Conservation (phyloP, 345 rosid species). For the Salix suchowensis region DNA sequence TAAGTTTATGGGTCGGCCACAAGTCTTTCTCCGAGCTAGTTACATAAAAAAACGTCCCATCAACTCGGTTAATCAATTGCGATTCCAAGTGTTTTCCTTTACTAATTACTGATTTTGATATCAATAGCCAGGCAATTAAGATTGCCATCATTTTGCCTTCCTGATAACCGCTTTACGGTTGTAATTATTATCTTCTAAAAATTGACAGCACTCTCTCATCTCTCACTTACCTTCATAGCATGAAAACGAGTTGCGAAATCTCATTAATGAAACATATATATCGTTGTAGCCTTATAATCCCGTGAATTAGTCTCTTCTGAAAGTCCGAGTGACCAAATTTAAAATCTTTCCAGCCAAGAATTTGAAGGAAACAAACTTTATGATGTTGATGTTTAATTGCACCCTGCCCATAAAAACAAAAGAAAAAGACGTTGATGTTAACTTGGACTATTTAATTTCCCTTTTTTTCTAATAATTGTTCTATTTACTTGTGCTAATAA, state of each 20-base stretch:
- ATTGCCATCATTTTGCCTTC: neutral
- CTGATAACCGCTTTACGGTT: neutral
- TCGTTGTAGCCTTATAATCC: too few species aligned
- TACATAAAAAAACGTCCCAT: neutral
- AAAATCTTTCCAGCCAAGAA: neutral
- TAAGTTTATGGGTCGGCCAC: neutral
- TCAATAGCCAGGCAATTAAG: neutral
- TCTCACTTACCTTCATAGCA: neutral
- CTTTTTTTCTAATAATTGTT: neutral
- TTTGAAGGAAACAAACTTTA: neutral
- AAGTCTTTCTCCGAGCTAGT: neutral
- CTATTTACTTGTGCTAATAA: neutral
- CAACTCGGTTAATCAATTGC: neutral
- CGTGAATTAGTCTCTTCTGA: too few species aligned
- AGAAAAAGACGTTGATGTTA: neutral
- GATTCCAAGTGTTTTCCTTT: neutral
- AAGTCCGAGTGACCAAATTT: neutral
- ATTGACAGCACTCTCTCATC: neutral
- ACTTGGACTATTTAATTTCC: neutral
- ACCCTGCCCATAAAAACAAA: neutral
- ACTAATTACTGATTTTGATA: neutral
- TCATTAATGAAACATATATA: neutral
- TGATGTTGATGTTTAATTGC: neutral
- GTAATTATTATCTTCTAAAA: neutral
- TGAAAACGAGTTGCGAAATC: neutral